These are phyloP conservation scores for Casuarina equisetifolia DNA, from an alignment of 306 rosid species.

Conservation along the genomic window DNA sequence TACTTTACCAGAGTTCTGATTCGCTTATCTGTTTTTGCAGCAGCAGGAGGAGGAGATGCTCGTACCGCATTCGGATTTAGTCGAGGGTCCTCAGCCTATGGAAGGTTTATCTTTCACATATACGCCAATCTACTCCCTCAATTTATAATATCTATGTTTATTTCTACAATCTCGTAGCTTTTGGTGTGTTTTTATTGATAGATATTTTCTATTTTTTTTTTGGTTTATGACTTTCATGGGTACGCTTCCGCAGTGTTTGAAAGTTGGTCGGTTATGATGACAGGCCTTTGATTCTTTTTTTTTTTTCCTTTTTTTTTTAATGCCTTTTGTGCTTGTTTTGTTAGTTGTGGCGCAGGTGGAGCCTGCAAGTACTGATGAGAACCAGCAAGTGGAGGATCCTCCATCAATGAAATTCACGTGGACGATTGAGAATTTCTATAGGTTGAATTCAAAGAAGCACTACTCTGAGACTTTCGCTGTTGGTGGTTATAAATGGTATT, in stretches of 20 bases:
- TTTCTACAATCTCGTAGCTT: conserved; percentile 14
- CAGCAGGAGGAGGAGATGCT: conserved; percentile 64
- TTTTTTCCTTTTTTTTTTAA: background rate
- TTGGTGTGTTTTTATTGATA: conserved; percentile 21
- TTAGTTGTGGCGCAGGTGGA: conserved; percentile 42
- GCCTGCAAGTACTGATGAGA: conserved; percentile 46
- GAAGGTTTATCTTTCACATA: conserved; percentile 42
- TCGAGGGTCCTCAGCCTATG: conserved; percentile 66
- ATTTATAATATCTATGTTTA: conserved; percentile 8
- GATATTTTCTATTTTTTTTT: background rate
- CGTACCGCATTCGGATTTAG: conserved; percentile 57
- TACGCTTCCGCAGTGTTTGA: background rate
- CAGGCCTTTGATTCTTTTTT: conserved; percentile 23
- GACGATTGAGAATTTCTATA: conserved; percentile 66
- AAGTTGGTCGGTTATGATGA: conserved; percentile 1
- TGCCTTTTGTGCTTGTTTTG: conserved; percentile 15
- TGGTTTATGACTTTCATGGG: background rate
- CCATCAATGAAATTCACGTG: conserved; percentile 66
- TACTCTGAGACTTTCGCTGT: conserved; percentile 60
- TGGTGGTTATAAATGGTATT: conserved; percentile 65
- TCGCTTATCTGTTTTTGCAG: conserved; percentile 36
- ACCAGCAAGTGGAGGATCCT: conserved; percentile 61
- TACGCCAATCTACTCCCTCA: background rate
- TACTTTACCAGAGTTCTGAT: conserved; percentile 38
- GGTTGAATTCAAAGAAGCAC: conserved; percentile 53